Base-by-base conservation (phyloP, 306 rosid species). In the Potentilla sterilis region DNA sequence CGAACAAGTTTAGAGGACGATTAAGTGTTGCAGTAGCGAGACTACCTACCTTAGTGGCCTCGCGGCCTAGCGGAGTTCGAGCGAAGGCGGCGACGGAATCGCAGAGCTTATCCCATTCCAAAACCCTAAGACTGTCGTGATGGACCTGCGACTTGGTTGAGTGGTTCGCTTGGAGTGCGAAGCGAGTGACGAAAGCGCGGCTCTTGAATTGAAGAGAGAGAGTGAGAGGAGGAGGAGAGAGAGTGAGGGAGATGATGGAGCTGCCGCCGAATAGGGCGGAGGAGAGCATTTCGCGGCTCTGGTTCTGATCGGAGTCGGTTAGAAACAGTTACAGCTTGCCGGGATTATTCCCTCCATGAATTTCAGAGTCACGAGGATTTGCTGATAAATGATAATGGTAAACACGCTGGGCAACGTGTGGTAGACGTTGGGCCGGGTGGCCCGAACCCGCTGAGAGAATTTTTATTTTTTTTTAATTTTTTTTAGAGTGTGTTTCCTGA, bases 101-200 rank as follows among this genome's bases (percentile, higher is more conserved):
- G 54, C 93, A 92, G 49, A 92, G 92, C 81, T 90, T 89, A 81
- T 90, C 97, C 97, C 97, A 95, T 81, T 92, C 92, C 69, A 95
- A 86, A 5, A 92, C 92, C 81, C 97, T 82, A 80, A 90, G 93
- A 37, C 90, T 90, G 68, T 92, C 91, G 22, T 76, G 52, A 76
- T 85, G 91, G 62, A 89, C 85, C 6, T 73, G 67, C 48, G 76
- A 73, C 43, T 79, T 61, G 71, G 11, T 43, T 43, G 83, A 54
- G 32, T 65, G 74, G 68, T 46, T 72, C 16, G 83, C 22, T 0
- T 79, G 42, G 70, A 83, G 19, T n/a, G 80, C 70, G 48, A 78
- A 67, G 77, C 69, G 85, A 22, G 37, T 51, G 48, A 73, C 66
- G 38, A 75, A 75, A 40, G 84, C 21, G 4, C 72, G 80, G 55